These are phyloP conservation scores for Penicillium italicum DNA, from an alignment of 2,329 filamentous ascomycete genomes.

Conservation along the genomic window DNA sequence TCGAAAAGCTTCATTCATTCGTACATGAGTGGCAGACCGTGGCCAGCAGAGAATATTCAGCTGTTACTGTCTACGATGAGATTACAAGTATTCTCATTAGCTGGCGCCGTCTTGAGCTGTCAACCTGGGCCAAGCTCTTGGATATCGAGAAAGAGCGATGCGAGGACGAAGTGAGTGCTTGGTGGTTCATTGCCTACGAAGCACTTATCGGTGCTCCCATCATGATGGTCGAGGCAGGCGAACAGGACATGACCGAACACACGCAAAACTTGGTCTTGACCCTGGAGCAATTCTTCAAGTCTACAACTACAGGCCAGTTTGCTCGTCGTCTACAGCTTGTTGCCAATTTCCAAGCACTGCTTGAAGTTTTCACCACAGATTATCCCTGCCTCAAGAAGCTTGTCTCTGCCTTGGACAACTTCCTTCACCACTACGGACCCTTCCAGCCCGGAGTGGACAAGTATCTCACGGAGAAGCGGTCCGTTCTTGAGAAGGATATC, in stretches of 20 bases:
- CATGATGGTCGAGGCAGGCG: conserved; percentile 57
- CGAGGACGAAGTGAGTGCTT: conserved; percentile 73
- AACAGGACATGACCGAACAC: conserved; percentile 62
- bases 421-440: conserved; percentile 69
- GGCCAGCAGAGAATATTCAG: conserved; percentile 74
- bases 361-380: conserved; percentile 59
- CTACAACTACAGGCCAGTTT: conserved; percentile 78
- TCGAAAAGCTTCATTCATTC: conserved; percentile 80
- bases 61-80: conserved; percentile 66
- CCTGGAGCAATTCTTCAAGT: conserved; percentile 73
- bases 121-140: conserved; percentile 85
- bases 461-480: conserved; percentile 63
- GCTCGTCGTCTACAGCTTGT: conserved; percentile 68
- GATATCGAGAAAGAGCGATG: conserved; percentile 77
- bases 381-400: conserved; percentile 58
- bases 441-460: conserved; percentile 66
- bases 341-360: conserved; percentile 58
- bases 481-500: conserved; percentile 81
- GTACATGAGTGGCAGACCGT: conserved; percentile 95
- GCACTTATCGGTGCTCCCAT: conserved; percentile 74
- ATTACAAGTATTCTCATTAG: conserved; percentile 76
- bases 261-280: conserved; percentile 67
- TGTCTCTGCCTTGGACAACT: conserved; percentile 66
- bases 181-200: conserved; percentile 97
- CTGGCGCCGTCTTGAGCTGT: conserved; percentile 87